phyloP scores from a whole-genome alignment of 495 filamentous ascomycete species.

The Lasiosphaeriaceae sp. region DNA sequence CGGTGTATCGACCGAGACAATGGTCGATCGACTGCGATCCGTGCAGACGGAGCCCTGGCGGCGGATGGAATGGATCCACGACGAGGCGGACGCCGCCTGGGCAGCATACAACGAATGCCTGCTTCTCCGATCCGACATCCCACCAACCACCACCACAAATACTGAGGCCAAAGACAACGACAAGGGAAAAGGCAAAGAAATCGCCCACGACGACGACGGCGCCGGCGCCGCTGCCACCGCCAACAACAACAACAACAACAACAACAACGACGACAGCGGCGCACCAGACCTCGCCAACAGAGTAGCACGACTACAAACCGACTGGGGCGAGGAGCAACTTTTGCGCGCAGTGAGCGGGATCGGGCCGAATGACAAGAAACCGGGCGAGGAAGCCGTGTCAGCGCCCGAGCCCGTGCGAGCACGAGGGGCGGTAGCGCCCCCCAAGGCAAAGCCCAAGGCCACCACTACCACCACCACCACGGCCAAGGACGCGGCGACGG shows the following conservation, averaged over 20 bases:
- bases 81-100: conserved; percentile 42
- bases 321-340: conserved; percentile 39
- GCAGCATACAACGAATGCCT: conserved; percentile 38
- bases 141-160: background rate
- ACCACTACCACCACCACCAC: too few species aligned
- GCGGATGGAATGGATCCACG: conserved; percentile 40
- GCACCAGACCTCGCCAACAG: conserved; percentile 23
- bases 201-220: conserved; percentile 1
- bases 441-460: conserved; percentile 1
- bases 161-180: conserved; percentile 29
- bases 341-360: conserved; percentile 36
- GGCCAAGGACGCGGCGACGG: background rate
- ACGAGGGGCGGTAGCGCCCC: background rate
- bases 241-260: too few species aligned
- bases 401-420: background rate
- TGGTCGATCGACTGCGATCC: conserved; percentile 42
- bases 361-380: conserved; percentile 22
- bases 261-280: conserved; percentile 15
- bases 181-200: conserved; percentile 32
- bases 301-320: conserved; percentile 26
- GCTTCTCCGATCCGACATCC: conserved; percentile 19
- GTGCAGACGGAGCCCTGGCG: conserved; percentile 44
- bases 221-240: conserved; percentile 18
- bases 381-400: conserved; percentile 21
- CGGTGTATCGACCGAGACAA: conserved; percentile 40